Evolutionary conservation across 225 moss, liverwort and hornwort species (phyloP).

Genomic region (Physcomitrium patens): DNA sequence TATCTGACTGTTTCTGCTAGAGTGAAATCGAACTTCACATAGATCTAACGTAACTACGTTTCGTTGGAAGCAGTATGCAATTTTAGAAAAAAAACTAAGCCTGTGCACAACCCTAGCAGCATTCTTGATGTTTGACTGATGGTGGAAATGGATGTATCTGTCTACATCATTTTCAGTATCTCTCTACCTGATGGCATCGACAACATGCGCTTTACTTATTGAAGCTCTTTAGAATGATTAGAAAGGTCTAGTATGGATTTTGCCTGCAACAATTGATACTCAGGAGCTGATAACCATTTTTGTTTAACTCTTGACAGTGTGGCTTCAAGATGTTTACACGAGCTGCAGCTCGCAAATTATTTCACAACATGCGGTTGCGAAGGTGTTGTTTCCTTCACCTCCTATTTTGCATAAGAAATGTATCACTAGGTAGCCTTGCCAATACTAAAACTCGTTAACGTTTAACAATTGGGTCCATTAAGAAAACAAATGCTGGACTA

Average conservation of each 20-base stretch:
- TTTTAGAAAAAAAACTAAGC: not conserved
- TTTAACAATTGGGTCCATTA: not conserved
- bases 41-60: not conserved
- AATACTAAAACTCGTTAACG: not conserved
- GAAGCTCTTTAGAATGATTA: constrained; percentile 11
- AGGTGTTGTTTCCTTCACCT: constrained; percentile 45
- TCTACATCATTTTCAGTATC: constrained; percentile 2
- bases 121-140: constrained; percentile 18
- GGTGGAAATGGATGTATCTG: not conserved
- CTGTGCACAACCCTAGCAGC: not conserved
- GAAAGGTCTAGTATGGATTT: constrained; percentile 9
- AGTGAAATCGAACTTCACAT: not conserved
- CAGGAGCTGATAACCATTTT: constrained; percentile 9
- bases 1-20: not conserved
- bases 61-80: not conserved
- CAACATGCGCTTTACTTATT: constrained; percentile 8
- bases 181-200: constrained; percentile 9
- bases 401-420: not conserved
- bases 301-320: constrained; percentile 52
- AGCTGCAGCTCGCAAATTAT: constrained; percentile 77
- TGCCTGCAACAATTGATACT: constrained; percentile 5
- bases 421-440: not conserved
- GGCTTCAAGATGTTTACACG: constrained; percentile 94
- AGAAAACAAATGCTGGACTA: not conserved
- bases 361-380: constrained; percentile 75